Percentiles rank a stretch among this genome's conserved stretches.
Conservation (phyloP, 331 rosid genomes). For the Malus hybrid region DNA sequence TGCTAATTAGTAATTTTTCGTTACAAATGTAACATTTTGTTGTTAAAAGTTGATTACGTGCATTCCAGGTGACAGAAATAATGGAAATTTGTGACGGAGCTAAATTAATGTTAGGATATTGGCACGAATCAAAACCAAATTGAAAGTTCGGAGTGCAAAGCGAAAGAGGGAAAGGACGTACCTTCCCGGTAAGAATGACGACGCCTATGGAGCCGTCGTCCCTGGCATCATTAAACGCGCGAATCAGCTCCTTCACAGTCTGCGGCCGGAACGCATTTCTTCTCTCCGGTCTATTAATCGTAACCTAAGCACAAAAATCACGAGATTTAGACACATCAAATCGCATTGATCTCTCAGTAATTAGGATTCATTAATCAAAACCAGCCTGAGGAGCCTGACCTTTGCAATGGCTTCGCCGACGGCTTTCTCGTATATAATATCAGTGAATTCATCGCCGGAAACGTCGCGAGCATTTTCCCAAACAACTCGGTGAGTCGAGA, state of each 20-base stretch:
- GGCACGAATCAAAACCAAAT: too few species aligned
- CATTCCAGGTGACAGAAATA: too few species aligned
- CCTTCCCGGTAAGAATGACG: slow-evolving; percentile 71
- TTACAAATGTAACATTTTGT: too few species aligned
- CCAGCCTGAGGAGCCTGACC: slow-evolving; percentile 15
- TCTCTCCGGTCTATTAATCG: slow-evolving; percentile 69
- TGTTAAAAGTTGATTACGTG: too few species aligned
- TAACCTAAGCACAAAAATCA: slow-evolving; percentile 34
- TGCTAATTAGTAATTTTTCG: too few species aligned
- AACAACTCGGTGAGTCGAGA: slow-evolving; percentile 43
- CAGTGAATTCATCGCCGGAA: slow-evolving; percentile 44
- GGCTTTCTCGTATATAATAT: slow-evolving; percentile 69
- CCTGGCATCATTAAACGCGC: slow-evolving; percentile 70
- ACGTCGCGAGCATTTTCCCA: slow-evolving; percentile 46
- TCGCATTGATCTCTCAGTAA: background rate
- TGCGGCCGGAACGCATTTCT: slow-evolving; percentile 82
- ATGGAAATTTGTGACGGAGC: too few species aligned
- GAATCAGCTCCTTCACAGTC: slow-evolving; percentile 69
- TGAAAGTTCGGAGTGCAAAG: too few species aligned
- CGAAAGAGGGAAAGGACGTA: background rate
- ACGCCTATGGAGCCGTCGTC: slow-evolving; percentile 68
- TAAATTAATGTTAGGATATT: too few species aligned
- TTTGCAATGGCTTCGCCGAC: slow-evolving; percentile 75
- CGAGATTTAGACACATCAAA: background rate
- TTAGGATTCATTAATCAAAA: background rate